A percentile compares a stretch with the other conserved stretches of the same genome.
Evolutionary conservation across 2,329 filamentous ascomycete species (phyloP).

Genomic region (Venturia oleaginea): DNA sequence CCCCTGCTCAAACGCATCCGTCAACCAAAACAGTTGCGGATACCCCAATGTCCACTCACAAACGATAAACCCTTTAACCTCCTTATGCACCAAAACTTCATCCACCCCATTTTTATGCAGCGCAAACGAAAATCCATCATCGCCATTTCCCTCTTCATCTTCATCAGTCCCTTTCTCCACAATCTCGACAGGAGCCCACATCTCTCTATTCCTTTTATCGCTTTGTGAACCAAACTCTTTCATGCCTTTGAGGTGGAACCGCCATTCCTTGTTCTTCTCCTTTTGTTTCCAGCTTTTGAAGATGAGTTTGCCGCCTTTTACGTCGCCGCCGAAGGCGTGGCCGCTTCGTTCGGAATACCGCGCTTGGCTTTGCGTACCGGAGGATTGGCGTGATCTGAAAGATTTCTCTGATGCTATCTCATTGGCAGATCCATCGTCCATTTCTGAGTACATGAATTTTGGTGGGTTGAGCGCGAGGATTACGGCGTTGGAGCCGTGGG

Average conservation of each 20-base stretch:
- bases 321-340: not conserved
- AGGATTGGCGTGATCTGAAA: not conserved
- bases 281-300: conserved; percentile 5
- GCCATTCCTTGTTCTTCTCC: not conserved
- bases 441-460: conserved; percentile 7
- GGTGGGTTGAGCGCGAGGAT: not conserved
- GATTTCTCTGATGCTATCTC: not conserved
- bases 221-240: not conserved
- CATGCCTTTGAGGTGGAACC: not conserved
- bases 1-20: not conserved
- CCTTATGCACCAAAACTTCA: conserved; percentile 5
- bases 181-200: conserved; percentile 2
- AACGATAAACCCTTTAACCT: not conserved
- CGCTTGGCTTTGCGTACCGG: not conserved
- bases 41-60: conserved; percentile 1
- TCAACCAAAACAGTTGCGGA: conserved; percentile 3
- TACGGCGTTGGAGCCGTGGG: conserved; percentile 1
- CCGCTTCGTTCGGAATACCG: not conserved
- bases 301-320: not conserved
- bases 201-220: not conserved
- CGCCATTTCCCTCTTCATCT: not conserved
- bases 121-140: conserved; percentile 3
- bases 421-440: not conserved
- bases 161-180: conserved; percentile 2
- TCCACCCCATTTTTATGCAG: conserved; percentile 4